A percentile compares a stretch with the other conserved stretches of the same genome.
phyloP scores from a whole-genome alignment of 495 filamentous ascomycete species.

The Neurospora tetrasperma region DNA sequence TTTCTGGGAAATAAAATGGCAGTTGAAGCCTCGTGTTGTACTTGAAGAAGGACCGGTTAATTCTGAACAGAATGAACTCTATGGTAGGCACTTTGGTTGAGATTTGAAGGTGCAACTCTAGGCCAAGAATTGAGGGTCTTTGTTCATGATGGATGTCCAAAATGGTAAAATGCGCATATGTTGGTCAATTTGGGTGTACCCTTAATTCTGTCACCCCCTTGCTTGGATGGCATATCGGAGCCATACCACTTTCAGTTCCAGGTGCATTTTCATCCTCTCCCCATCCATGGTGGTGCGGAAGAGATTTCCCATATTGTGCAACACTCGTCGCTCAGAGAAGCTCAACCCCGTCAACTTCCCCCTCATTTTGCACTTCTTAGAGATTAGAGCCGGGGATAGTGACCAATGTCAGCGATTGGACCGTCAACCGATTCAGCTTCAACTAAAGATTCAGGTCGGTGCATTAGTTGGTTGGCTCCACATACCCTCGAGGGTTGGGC shows the following conservation, averaged over 20 bases:
- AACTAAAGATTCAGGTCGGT: background rate
- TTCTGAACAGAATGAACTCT: too few relatives aligned
- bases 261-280: constrained; percentile 5
- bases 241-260: constrained; percentile 5
- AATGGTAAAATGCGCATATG: too few relatives aligned
- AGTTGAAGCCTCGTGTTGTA: too few relatives aligned
- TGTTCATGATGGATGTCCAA: too few relatives aligned
- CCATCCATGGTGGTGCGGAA: background rate
- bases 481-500: background rate
- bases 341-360: background rate
- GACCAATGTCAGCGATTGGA: background rate
- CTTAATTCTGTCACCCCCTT: too few relatives aligned
- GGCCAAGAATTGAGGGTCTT: too few relatives aligned
- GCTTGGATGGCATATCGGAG: background rate
- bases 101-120: too few relatives aligned
- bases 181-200: too few relatives aligned
- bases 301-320: background rate
- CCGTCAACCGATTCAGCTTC: background rate
- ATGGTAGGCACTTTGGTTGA: too few relatives aligned
- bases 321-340: background rate
- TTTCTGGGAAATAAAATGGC: too few relatives aligned
- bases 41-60: too few relatives aligned
- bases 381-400: background rate
- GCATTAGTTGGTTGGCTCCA: background rate
- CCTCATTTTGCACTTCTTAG: background rate